Evolutionary conservation across 176 grass and related monocot species (phyloP), one percentile per base, ranked within the genome.

Genomic region (Secale cereale): DNA sequence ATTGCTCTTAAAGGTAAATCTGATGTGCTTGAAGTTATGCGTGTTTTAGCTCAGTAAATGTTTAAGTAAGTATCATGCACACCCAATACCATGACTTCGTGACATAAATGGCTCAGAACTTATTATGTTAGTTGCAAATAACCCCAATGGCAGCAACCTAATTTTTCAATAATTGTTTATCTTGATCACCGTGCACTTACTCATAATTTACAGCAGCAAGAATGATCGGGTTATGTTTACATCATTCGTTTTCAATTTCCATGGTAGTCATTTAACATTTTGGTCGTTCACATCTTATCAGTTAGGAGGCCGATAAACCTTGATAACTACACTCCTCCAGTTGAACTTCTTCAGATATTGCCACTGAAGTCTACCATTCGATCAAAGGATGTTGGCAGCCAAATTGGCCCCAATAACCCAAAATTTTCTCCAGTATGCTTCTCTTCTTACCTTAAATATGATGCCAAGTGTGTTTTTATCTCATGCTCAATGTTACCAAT

Each of bases 301-400:
- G 97, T 96, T 45, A 96, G 97, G 85, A 99, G 85, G 56, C 86
- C 80, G 3, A 89, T 99, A 89, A 89, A 96, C 74, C 86, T 99
- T 27, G 81, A 99, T 12, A 85, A 62, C 67, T 99, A 99, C 73
- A 84, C 88, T 62, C 97, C 93, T 77, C 90, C 97, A 54, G 20
- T 80, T 79, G 93, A 96, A 79, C 93, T 98, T 85, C 91, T 95
- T 90, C 91, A 94, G 82, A 95, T 98, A 82, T 87, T 95, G 27
- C 97, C 97, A 56, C 40, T 86, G 50, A 98, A 98, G 83, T 98
- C 93, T 48, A 94, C 93, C 32, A 78, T 98, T 56, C 88, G 93
- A 85, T 85, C 87, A 88, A 92, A 92, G 83, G 87, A 94, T 74
- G 84, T 94, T 26, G 93, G 97, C 6, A 65, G 62, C 67, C 93